Conservation (phyloP, 2,329 filamentous ascomycete genomes). For the Diaporthe sp. region DNA sequence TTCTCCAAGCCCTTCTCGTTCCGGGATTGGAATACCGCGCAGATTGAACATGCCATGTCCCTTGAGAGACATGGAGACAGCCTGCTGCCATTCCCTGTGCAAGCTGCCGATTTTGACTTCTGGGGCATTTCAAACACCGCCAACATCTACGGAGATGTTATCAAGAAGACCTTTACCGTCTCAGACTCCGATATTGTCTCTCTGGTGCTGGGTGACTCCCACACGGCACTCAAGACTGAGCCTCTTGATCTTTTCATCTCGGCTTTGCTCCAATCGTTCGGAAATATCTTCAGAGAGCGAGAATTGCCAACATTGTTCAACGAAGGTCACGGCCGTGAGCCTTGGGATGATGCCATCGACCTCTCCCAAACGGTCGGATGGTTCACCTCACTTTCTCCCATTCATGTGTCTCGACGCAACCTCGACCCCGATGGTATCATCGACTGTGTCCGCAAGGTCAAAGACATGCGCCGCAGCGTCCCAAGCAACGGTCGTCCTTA, state of each 20-base stretch:
- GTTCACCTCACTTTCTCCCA: constrained; percentile 21
- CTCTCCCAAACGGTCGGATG: not conserved
- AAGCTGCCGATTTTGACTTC: constrained; percentile 8
- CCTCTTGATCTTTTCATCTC: constrained; percentile 7
- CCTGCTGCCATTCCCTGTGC: not conserved
- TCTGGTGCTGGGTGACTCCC: not conserved
- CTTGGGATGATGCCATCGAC: constrained; percentile 6
- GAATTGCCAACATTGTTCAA: constrained; percentile 7
- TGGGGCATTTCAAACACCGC: constrained; percentile 2
- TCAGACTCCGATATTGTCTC: not conserved
- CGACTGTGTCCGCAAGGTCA: constrained; percentile 4
- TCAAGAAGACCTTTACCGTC: not conserved
- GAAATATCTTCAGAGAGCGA: not conserved
- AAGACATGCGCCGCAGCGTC: constrained; percentile 15
- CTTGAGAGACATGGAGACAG: not conserved
- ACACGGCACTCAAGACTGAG: constrained; percentile 13
- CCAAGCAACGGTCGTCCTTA: constrained; percentile 4
- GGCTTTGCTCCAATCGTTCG: constrained; percentile 1
- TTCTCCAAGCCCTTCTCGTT: not conserved
- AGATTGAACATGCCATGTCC: constrained; percentile 1
- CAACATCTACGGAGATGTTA: not conserved
- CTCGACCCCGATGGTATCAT: not conserved
- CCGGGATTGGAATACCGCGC: not conserved
- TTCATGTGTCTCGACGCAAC: not conserved
- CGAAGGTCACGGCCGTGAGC: constrained; percentile 11